Percentiles rank a stretch among this genome's conserved stretches.
phyloP scores from a whole-genome alignment of 2,329 filamentous ascomycete genomes.

The Colletotrichum sp. region DNA sequence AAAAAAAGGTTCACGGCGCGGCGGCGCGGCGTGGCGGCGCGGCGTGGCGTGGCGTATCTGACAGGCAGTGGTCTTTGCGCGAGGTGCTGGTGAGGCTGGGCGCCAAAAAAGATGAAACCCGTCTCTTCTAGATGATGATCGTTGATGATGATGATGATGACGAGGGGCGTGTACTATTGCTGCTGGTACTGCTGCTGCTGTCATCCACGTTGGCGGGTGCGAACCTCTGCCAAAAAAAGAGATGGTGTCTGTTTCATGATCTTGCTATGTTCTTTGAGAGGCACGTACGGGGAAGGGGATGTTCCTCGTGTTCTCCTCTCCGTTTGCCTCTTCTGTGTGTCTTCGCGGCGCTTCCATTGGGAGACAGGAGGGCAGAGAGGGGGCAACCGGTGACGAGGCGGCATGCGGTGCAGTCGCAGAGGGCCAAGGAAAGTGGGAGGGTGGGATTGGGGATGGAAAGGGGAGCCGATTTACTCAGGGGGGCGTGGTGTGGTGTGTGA shows the following conservation, averaged over 20 bases:
- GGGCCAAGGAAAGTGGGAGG: constrained; percentile 5
- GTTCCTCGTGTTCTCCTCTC: not conserved
- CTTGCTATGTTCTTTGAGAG: not conserved
- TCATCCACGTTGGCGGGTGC: not conserved
- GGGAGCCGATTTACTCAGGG: not conserved
- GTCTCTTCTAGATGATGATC: constrained; percentile 12
- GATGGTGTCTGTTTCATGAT: constrained; percentile 14
- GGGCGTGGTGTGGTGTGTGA: not conserved
- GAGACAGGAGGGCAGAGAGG: not conserved
- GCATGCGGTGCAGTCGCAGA: not conserved
- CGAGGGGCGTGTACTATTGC: not conserved
- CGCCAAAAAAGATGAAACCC: constrained; percentile 18
- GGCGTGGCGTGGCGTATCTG: constrained; percentile 9
- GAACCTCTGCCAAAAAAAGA: not conserved
- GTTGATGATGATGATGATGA: not conserved
- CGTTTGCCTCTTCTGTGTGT: not conserved
- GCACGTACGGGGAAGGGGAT: not conserved
- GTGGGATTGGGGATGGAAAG: not conserved
- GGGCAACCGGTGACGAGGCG: not conserved
- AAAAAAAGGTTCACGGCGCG: constrained; percentile 15
- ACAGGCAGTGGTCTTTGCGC: not conserved
- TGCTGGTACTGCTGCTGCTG: not conserved
- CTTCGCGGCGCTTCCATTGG: not conserved
- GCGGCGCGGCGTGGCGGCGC: constrained; percentile 1
- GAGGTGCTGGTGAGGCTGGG: not conserved